phyloP scores from a whole-genome alignment of 2,329 filamentous ascomycete species.

The Calonectria pauciramosa region DNA sequence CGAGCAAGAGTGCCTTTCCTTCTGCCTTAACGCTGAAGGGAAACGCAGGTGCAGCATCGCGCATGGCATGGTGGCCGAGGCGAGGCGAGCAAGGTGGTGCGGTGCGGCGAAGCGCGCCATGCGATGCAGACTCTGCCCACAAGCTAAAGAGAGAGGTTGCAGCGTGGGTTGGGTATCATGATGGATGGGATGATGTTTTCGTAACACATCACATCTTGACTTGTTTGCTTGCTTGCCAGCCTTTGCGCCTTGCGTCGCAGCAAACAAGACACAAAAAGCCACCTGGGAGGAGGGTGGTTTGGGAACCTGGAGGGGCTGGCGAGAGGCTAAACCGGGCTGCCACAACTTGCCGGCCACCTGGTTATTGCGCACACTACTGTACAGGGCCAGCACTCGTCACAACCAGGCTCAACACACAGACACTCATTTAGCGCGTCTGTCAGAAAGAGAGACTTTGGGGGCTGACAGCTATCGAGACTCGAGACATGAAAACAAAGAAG shows the following conservation, averaged over 20 bases:
- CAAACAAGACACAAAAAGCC: not conserved
- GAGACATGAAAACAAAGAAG: slow-evolving; percentile 10
- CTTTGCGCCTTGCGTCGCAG: not conserved
- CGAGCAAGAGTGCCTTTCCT: slow-evolving; percentile 4
- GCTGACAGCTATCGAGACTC: slow-evolving; percentile 10
- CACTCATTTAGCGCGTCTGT: slow-evolving; percentile 9
- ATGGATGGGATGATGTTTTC: slow-evolving; percentile 20
- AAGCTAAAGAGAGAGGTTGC: slow-evolving; percentile 20
- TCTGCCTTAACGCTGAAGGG: slow-evolving; percentile 13
- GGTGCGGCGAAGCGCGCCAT: slow-evolving; percentile 21
- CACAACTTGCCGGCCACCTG: slow-evolving; percentile 5
- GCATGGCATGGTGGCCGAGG: not conserved
- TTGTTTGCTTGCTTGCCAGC: slow-evolving; percentile 1
- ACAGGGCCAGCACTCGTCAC: not conserved
- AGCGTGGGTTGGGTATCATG: slow-evolving; percentile 31
- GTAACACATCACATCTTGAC: slow-evolving; percentile 3
- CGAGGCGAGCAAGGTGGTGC: slow-evolving; percentile 16
- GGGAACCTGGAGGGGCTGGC: slow-evolving; percentile 17
- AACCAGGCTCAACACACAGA: slow-evolving; percentile 3
- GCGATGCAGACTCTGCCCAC: slow-evolving; percentile 15
- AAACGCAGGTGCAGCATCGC: slow-evolving; percentile 11
- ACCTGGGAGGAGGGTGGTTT: not conserved
- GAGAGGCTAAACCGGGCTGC: slow-evolving; percentile 1
- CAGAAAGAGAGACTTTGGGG: slow-evolving; percentile 17
- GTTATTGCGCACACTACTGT: slow-evolving; percentile 6